These are phyloP conservation scores for Hygrocybe punicea DNA, from an alignment of 768 basidiomycete species.

Conservation along the genomic window DNA sequence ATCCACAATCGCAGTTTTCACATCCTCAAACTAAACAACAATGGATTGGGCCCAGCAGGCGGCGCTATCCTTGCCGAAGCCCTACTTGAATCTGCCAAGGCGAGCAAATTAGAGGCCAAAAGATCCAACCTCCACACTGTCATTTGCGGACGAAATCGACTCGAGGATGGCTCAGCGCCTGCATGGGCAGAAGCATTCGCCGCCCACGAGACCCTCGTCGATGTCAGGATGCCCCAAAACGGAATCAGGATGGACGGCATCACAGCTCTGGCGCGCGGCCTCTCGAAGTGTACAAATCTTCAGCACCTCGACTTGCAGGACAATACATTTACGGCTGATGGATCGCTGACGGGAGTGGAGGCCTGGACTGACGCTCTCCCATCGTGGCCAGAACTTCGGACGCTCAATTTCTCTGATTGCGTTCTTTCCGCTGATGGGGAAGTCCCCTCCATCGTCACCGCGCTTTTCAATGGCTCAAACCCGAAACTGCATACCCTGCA, in stretches of 20 bases:
- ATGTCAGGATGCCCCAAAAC: constrained; percentile 96
- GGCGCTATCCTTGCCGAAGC: constrained; percentile 85
- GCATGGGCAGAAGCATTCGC: constrained; percentile 88
- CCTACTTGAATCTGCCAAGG: constrained; percentile 67
- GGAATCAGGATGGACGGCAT: constrained; percentile 94
- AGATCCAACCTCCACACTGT: constrained; percentile 71
- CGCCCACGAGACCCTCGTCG: constrained; percentile 73
- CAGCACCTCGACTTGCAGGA: constrained; percentile 89
- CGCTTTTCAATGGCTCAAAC: constrained; percentile 67
- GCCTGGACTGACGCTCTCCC: constrained; percentile 64
- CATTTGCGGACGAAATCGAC: constrained; percentile 93
- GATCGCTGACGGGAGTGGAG: constrained; percentile 47
- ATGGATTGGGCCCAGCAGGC: constrained; percentile 89
- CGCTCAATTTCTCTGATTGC: constrained; percentile 92
- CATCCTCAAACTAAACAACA: constrained; percentile 90
- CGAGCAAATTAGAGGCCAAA: constrained; percentile 63
- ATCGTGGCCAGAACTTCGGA: constrained; percentile 66
- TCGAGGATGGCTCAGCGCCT: constrained; percentile 83
- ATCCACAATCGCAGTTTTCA: constrained; percentile 77
- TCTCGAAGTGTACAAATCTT: constrained; percentile 63
- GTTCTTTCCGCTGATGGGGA: constrained; percentile 81
- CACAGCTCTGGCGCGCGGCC: constrained; percentile 68
- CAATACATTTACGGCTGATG: constrained; percentile 71
- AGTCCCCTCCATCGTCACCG: constrained; percentile 59
- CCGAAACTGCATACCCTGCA: constrained; percentile 70